These are phyloP conservation scores for Crepidotus variabilis DNA, from an alignment of 768 basidiomycete species.

Conservation along the genomic window DNA sequence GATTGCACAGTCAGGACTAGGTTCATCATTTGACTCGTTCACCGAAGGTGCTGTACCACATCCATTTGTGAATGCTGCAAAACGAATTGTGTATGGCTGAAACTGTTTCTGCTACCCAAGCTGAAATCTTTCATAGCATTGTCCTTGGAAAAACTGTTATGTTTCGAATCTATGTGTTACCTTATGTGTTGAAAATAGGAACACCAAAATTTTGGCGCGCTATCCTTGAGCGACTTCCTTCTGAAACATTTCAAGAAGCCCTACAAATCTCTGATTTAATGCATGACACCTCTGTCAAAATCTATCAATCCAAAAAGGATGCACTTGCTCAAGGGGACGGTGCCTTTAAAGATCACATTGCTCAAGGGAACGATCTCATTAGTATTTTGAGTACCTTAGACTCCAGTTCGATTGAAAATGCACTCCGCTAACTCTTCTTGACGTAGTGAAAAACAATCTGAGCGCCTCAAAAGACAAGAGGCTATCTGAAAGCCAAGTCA, in stretches of 20 bases:
- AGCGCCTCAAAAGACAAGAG: slow-evolving; percentile 25
- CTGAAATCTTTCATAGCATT: not conserved
- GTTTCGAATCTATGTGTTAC: not conserved
- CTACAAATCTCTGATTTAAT: slow-evolving; percentile 29
- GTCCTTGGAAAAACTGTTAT: not conserved
- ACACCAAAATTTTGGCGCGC: slow-evolving; percentile 22
- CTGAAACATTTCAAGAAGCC: slow-evolving; percentile 18
- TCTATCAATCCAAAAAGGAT: slow-evolving; percentile 31
- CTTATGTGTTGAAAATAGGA: slow-evolving; percentile 5
- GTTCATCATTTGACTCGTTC: slow-evolving; percentile 31
- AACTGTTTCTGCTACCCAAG: not conserved
- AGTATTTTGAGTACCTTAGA: slow-evolving; percentile 35
- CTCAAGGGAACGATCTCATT: slow-evolving; percentile 39
- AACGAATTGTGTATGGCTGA: slow-evolving; percentile 11
- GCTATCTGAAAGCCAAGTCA: slow-evolving; percentile 31
- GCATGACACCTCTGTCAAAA: slow-evolving; percentile 26
- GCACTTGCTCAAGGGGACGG: slow-evolving; percentile 29
- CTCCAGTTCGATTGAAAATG: not conserved
- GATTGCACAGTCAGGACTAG: slow-evolving; percentile 34
- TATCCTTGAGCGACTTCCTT: slow-evolving; percentile 27
- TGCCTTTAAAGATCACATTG: slow-evolving; percentile 25
- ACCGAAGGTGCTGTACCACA: slow-evolving; percentile 12
- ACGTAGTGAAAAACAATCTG: slow-evolving; percentile 32
- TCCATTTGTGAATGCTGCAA: slow-evolving; percentile 11
- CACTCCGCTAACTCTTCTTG: slow-evolving; percentile 18